Conservation (phyloP, 148 eudicot genomes). For the Silene conica region DNA sequence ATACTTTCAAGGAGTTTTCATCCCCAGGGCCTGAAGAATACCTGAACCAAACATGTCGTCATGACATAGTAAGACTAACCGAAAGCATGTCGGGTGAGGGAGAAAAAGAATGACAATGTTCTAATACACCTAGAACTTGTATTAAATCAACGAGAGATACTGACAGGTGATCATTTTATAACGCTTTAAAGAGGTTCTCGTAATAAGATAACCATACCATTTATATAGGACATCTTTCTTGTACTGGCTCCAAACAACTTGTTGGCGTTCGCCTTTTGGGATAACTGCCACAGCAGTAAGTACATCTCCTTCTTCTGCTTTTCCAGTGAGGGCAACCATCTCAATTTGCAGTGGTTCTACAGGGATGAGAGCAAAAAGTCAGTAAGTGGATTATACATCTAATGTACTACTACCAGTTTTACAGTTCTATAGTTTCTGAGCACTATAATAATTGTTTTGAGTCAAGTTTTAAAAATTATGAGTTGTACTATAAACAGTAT, state of each 20-base stretch:
- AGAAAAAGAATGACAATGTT: no score
- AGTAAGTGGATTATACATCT: no score
- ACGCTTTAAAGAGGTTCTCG: background rate
- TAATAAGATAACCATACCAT: constrained; percentile 44
- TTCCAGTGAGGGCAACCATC: constrained; percentile 82
- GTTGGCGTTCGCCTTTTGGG: constrained; percentile 69
- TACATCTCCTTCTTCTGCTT: constrained; percentile 82
- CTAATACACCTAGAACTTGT: background rate
- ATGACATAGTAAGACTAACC: background rate
- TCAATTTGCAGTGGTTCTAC: constrained; percentile 68
- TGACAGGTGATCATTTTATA: background rate
- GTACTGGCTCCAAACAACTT: constrained; percentile 78
- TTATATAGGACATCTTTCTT: constrained; percentile 85
- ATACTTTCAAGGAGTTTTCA: constrained; percentile 43
- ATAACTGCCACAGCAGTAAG: constrained; percentile 89
- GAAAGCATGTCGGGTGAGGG: background rate
- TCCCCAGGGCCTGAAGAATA: constrained; percentile 57
- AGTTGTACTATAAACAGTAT: no score
- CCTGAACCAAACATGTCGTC: constrained; percentile 45
- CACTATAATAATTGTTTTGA: no score
- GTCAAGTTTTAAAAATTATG: no score
- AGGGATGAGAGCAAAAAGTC: constrained; percentile 4
- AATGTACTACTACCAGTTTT: no score
- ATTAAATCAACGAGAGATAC: background rate
- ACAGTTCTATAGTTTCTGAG: no score